Evolutionary conservation across 148 eudicot species (phyloP).

Genomic region (Mesembryanthemum crystallinum): DNA sequence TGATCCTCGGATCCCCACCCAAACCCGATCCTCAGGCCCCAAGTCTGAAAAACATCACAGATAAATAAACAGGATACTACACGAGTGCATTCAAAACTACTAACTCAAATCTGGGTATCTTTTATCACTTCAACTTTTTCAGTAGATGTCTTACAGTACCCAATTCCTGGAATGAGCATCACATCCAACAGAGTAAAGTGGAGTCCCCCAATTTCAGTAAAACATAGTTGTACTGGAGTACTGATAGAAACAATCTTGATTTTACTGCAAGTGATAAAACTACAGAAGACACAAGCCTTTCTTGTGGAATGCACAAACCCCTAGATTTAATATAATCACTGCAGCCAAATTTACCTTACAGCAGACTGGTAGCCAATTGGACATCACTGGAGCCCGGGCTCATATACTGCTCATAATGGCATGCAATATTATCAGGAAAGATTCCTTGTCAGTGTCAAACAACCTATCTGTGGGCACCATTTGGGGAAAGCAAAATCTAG

Average conservation of each 20-base stretch:
- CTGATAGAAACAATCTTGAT: neutral
- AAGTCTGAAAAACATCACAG: no score
- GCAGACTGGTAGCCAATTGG: constrained; percentile 7
- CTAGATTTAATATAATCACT: neutral
- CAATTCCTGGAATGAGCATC: neutral
- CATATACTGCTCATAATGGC: constrained; percentile 7
- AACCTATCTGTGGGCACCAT: constrained; percentile 25
- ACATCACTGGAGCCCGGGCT: constrained; percentile 17
- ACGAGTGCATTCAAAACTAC: no score
- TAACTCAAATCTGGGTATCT: neutral
- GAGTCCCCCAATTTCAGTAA: no score
- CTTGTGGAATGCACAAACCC: constrained; percentile 7
- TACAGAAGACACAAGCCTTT: neutral
- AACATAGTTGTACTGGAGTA: neutral
- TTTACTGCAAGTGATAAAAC: neutral
- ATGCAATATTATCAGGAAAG: constrained; percentile 14
- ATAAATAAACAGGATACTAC: no score
- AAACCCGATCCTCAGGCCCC: no score
- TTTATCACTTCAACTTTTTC: neutral
- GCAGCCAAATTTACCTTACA: neutral
- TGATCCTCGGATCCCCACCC: no score
- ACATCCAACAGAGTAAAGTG: neutral
- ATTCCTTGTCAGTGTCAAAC: constrained; percentile 33
- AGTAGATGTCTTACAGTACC: neutral
- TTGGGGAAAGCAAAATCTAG: constrained; percentile 7